phyloP scores from a whole-genome alignment of 2,329 filamentous ascomycete species.

The Colletotrichum sp. region DNA sequence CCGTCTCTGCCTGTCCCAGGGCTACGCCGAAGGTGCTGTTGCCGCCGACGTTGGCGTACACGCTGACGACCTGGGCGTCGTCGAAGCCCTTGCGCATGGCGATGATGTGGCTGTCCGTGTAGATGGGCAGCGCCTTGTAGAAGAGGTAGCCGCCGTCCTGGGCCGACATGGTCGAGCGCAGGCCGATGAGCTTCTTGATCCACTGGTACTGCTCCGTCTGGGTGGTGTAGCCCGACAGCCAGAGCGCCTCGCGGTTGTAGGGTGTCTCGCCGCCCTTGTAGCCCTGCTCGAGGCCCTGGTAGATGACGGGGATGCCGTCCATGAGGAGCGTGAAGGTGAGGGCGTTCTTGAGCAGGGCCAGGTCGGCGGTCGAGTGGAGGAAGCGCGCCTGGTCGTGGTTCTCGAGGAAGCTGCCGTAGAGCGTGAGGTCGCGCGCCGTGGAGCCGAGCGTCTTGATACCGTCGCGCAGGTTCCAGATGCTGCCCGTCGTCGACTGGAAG shows the following conservation, averaged over 20 bases:
- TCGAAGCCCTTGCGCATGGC: constrained; percentile 20
- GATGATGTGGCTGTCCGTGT: not conserved
- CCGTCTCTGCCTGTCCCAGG: constrained; percentile 1
- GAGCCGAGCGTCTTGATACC: constrained; percentile 22
- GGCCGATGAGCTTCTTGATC: constrained; percentile 4
- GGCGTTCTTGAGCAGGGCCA: constrained; percentile 63
- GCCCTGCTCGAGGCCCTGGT: constrained; percentile 70
- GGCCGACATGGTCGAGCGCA: constrained; percentile 7
- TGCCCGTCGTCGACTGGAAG: constrained; percentile 31
- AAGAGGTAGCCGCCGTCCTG: constrained; percentile 12
- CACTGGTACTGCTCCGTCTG: constrained; percentile 49
- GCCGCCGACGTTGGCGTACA: constrained; percentile 16
- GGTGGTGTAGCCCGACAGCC: constrained; percentile 56
- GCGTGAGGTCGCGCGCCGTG: constrained; percentile 9
- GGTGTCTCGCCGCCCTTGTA: constrained; percentile 52
- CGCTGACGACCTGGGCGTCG: constrained; percentile 11
- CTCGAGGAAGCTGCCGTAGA: constrained; percentile 50
- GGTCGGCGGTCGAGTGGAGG: constrained; percentile 54
- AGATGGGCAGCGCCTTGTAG: constrained; percentile 9
- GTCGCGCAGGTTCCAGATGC: constrained; percentile 40
- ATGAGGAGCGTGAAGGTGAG: constrained; percentile 65
- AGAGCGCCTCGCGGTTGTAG: constrained; percentile 62
- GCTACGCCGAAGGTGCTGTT: constrained; percentile 3
- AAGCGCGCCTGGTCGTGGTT: constrained; percentile 66
- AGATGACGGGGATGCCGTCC: constrained; percentile 68